These are phyloP conservation scores for Leccinum laetum DNA, from an alignment of 1,284 basidiomycete species.

Conservation along the genomic window DNA sequence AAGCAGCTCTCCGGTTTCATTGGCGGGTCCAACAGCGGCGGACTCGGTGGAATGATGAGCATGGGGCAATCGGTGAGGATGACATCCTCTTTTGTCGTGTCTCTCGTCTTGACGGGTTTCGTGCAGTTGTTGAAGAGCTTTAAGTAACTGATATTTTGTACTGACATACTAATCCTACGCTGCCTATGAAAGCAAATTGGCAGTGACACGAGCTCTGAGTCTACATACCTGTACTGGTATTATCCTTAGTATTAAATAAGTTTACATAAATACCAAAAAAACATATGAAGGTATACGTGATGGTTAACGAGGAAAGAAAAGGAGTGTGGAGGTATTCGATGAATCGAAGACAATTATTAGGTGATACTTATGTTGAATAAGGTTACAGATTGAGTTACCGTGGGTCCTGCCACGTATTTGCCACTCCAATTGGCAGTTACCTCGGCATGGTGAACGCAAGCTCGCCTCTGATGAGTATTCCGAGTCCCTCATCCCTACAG, in stretches of 20 bases:
- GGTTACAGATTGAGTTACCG: not conserved
- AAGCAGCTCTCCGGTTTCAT: constrained; percentile 54
- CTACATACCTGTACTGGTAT: not conserved
- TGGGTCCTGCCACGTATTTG: not conserved
- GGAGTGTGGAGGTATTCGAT: not conserved
- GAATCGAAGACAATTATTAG: not conserved
- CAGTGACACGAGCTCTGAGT: not conserved
- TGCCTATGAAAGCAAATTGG: not conserved
- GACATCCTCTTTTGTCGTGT: not conserved
- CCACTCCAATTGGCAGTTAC: not conserved
- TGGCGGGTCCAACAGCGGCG: constrained; percentile 68
- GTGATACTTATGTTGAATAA: no score
- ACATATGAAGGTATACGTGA: no score
- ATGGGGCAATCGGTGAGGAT: not conserved
- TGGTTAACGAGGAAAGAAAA: not conserved
- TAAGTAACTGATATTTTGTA: not conserved
- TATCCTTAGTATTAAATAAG: no score
- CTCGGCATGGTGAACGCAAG: not conserved
- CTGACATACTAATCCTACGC: not conserved
- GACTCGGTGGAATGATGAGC: constrained; percentile 33
- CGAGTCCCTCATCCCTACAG: not conserved
- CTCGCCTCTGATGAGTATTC: not conserved
- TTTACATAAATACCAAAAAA: no score
- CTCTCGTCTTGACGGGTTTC: not conserved
- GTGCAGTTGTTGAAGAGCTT: not conserved